Evolutionary conservation across 2,329 filamentous ascomycete species (phyloP), one percentile per base, ranked within the genome.

Genomic region (Torrubiellomyces zombiae): DNA sequence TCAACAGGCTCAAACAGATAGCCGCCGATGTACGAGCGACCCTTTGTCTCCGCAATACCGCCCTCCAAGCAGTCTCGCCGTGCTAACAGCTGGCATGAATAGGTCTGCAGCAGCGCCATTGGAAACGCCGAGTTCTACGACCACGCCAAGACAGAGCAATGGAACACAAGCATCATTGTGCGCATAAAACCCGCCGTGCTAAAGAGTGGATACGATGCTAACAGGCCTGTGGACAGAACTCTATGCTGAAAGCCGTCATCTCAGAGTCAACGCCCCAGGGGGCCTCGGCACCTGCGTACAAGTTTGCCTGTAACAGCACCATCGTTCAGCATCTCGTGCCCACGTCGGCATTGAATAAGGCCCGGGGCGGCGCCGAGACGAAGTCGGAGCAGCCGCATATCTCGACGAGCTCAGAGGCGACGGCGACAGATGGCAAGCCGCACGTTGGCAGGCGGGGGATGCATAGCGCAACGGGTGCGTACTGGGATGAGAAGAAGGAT

Each of bases 241-340:
- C 63, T 28, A 78, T 86, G 48, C 72, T 89, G 36, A 72, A 77
- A 45, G 64, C 72, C 26, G 63, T 86, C 36, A 81, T 86, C 51
- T 73, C 75, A 37, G 78, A 85, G 47, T 73, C 75, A 25, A 70
- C 67, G 11, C 63, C 68, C 11, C 48, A 62, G 23, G 55, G 62
- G 32, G 57, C 60, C 32, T 53, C 60, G 15, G 58, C 67, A 14
- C 75, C 79, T 5, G 53, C 60, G 10, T 93, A 75, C 69, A 95
- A 95, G 56, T 95, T 86, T 57, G 81, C 83, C 39, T 83, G 92
- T 57, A 95, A 93, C 65, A 91, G 81, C 61, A 95, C 86, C 37
- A 94, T 95, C 47, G 91, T 95, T 39, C 86, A 98, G 60, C 86
- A 95, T 58, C 63, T 86, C 17, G 69, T 76, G 12, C 68, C 75